Evolutionary conservation across 2,329 filamentous ascomycete species (phyloP).

Genomic region (Alternaria incomplexa): DNA sequence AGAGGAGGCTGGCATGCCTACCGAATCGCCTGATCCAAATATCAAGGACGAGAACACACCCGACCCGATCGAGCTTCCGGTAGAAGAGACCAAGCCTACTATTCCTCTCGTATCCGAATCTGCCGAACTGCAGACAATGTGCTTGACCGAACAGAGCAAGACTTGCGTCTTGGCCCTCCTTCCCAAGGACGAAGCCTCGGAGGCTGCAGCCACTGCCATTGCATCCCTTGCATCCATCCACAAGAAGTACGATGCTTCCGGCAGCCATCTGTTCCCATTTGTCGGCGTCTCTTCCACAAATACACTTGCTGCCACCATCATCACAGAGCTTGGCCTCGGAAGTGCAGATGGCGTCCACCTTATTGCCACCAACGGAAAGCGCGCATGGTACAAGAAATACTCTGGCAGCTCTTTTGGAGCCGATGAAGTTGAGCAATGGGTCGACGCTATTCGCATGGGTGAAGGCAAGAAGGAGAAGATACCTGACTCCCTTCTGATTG

Average conservation of each 20-base stretch:
- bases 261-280: constrained; percentile 80
- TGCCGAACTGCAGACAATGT: constrained; percentile 71
- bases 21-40: constrained; percentile 61
- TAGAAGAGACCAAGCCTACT: constrained; percentile 60
- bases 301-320: constrained; percentile 61
- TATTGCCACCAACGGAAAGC: constrained; percentile 82
- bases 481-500: constrained; percentile 55
- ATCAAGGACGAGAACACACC: constrained; percentile 53
- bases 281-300: constrained; percentile 73
- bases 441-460: constrained; percentile 89
- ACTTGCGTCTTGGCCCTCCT: constrained; percentile 77
- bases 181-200: constrained; percentile 52
- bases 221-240: constrained; percentile 73
- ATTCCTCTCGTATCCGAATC: constrained; percentile 70
- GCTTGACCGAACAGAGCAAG: constrained; percentile 75
- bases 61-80: constrained; percentile 59
- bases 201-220: constrained; percentile 50
- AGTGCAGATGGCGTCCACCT: constrained; percentile 67
- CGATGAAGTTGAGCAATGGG: constrained; percentile 77
- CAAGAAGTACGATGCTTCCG: constrained; percentile 72
- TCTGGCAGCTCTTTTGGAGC: constrained; percentile 62
- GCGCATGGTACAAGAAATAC: constrained; percentile 84
- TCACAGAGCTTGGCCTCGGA: constrained; percentile 67
- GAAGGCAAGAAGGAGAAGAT: constrained; percentile 80
- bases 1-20: constrained; percentile 56